These are phyloP conservation scores for Fusarium papillatum DNA, from an alignment of 2,329 filamentous ascomycete genomes.

Conservation along the genomic window DNA sequence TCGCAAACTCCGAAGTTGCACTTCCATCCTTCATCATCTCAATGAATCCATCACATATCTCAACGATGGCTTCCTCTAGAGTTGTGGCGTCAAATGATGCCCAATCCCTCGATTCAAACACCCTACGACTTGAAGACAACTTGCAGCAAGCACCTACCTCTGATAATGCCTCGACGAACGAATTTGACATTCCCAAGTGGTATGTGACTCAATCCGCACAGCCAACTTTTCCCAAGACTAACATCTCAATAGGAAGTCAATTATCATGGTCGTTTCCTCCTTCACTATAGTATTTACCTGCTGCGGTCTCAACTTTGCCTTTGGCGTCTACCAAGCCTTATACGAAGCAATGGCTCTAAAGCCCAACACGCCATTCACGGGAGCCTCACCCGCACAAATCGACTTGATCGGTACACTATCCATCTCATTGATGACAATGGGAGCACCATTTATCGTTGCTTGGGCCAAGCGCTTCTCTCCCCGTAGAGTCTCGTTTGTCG, in stretches of 20 bases:
- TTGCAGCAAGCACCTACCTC: background rate
- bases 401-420: background rate
- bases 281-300: conserved; percentile 14
- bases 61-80: background rate
- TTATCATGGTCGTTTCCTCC: background rate
- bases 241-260: background rate
- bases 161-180: background rate
- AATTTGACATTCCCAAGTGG: background rate
- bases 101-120: background rate
- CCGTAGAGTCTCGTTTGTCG: background rate
- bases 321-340: conserved; percentile 18
- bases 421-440: background rate
- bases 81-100: background rate
- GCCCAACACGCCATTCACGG: conserved; percentile 3
- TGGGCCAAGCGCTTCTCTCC: background rate
- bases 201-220: background rate
- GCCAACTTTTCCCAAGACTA: background rate
- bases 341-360: conserved; percentile 15
- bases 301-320: conserved; percentile 20
- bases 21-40: background rate
- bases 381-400: background rate
- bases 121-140: background rate
- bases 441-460: background rate
- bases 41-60: background rate
- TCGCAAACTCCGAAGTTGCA: background rate